A percentile compares a stretch with the other conserved stretches of the same genome.
Conservation (phyloP, 2,329 filamentous ascomycete species). For the Dactylonectria macrodidyma region DNA sequence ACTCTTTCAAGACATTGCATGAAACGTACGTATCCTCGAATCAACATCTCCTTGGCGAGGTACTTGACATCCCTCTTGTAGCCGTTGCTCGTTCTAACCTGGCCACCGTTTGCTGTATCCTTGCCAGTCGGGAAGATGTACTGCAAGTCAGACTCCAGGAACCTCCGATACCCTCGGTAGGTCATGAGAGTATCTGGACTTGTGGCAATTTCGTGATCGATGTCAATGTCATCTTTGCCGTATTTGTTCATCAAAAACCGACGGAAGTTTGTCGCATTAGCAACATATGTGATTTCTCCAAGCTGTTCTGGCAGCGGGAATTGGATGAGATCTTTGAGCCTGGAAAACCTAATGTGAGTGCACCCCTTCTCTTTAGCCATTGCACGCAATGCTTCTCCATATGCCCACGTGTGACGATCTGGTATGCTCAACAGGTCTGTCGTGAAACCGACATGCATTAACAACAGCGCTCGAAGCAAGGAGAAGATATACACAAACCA, state of each 20-base stretch:
- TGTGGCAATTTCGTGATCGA: slow-evolving; percentile 48
- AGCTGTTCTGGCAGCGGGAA: slow-evolving; percentile 56
- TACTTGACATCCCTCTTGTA: slow-evolving; percentile 47
- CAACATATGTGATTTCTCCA: slow-evolving; percentile 57
- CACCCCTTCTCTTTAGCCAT: slow-evolving; percentile 57
- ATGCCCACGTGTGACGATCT: slow-evolving; percentile 47
- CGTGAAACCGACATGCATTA: slow-evolving; percentile 11
- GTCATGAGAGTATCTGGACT: slow-evolving; percentile 48
- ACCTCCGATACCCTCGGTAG: slow-evolving; percentile 49
- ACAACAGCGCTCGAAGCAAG: neutral
- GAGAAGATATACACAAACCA: slow-evolving; percentile 51
- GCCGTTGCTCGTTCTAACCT: slow-evolving; percentile 34
- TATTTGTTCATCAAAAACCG: slow-evolving; percentile 45
- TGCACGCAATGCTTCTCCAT: slow-evolving; percentile 60
- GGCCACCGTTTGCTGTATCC: neutral
- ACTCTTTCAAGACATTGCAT: neutral
- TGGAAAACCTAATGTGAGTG: slow-evolving; percentile 60
- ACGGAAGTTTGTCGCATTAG: slow-evolving; percentile 51
- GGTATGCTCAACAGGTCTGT: slow-evolving; percentile 58
- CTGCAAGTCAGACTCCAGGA: slow-evolving; percentile 49
- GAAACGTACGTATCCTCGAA: slow-evolving; percentile 47
- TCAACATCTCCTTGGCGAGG: slow-evolving; percentile 52
- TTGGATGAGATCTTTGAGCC: slow-evolving; percentile 61
- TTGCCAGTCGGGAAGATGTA: slow-evolving; percentile 46
- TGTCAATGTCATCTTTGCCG: slow-evolving; percentile 44